These are phyloP conservation scores for Hygrophoropsis aurantiaca DNA, from an alignment of 768 basidiomycete species.

Conservation along the genomic window DNA sequence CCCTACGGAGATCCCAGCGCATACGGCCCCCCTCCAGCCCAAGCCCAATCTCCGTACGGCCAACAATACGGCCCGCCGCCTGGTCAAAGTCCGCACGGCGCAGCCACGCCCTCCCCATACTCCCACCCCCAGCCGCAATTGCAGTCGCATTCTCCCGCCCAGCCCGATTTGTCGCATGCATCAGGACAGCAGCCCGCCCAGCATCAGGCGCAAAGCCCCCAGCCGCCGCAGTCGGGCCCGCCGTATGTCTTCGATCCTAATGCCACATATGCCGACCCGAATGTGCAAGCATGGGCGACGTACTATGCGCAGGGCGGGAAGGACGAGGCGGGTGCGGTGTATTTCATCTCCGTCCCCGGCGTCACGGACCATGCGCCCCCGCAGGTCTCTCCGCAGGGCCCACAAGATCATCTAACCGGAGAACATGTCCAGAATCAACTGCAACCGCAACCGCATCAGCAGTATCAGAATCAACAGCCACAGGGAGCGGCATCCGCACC, in stretches of 20 bases:
- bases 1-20: conserved; percentile 16
- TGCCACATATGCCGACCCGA: conserved; percentile 70
- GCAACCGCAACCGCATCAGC: conserved; percentile 5
- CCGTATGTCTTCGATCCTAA: conserved; percentile 63
- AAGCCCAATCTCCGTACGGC: conserved; percentile 24
- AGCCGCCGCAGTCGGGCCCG: conserved; percentile 33
- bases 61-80: conserved; percentile 12
- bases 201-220: conserved; percentile 36
- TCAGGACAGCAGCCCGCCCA: conserved; percentile 35
- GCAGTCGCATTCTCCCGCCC: conserved; percentile 28
- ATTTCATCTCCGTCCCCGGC: conserved; percentile 78
- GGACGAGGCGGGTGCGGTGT: conserved; percentile 73
- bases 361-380: conserved; percentile 47
- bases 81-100: not conserved
- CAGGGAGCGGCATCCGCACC: no score
- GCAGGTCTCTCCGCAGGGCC: conserved; percentile 5
- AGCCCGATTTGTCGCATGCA: conserved; percentile 29
- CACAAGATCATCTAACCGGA: not conserved
- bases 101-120: not conserved
- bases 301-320: conserved; percentile 82
- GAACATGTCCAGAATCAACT: not conserved
- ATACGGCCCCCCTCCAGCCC: conserved; percentile 22
- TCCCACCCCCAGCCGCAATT: conserved; percentile 15
- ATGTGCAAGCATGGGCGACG: conserved; percentile 84
- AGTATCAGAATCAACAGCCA: conserved; percentile 7